Evolutionary conservation across 176 grass and related monocot genomes (phyloP), one percentile per base, ranked within the genome.

Genomic region (Oryza meyeriana): DNA sequence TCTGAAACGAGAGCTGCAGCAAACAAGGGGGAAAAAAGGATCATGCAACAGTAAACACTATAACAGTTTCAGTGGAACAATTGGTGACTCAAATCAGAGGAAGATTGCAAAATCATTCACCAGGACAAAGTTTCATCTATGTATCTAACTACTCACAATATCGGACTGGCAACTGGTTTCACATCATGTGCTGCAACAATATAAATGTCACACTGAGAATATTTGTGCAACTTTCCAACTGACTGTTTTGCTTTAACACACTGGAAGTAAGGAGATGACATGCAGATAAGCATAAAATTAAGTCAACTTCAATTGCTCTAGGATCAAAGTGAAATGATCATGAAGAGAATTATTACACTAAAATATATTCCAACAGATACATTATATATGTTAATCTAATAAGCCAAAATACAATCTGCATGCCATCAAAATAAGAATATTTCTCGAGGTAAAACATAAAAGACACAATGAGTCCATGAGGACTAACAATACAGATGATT

Each of bases 1-100:
- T 98, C 83, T 98, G 96, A 91, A 98, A 98, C 2, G 96, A 98
- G 20, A 98, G 82, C 96, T 98, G 87, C 33, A 79, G 65, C 68
- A 83, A 42, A 40, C 62, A 76, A 75, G 44, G 44, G 69, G 40
- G 75, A 44, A 24, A 84, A 74, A 31, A 63, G 55, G 26, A 87
- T 85, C 14, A 83, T 18, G 62, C 64, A 58, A 77, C 14, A 70
- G 10, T 3, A 84, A 76, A 61, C 32, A 76, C 68, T 61, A 65
- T 39, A 12, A 50, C 36, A 57, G 27, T 72, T 84, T 40, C 10
- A 61, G 34, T 76, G 33, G 74, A 87, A 82, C 18, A 70, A 55
- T 55, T 18, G 50, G 5, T 55, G 6, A 55, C 57, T 38, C 14
- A 62, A 42, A 57, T 44, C 4, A 63, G 42, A 40, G 8, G 70